Percentiles rank a stretch among this genome's conserved stretches.
These are phyloP conservation scores for Botryotinia narcissicola DNA, from an alignment of 2,329 filamentous ascomycete species.

Conservation along the genomic window DNA sequence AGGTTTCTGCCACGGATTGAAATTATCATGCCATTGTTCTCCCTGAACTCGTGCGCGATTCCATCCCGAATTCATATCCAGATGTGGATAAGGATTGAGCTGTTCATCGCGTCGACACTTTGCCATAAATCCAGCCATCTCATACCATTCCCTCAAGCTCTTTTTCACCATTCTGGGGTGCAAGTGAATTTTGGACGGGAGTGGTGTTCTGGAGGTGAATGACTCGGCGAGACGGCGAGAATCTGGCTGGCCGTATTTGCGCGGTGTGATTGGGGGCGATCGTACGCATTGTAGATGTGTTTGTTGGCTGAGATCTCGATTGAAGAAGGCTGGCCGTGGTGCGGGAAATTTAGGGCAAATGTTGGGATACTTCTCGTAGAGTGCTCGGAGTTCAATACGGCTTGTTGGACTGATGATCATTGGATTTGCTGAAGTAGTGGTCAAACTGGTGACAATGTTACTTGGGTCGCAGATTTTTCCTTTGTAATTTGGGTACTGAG, in stretches of 20 bases:
- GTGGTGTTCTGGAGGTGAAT: conserved; percentile 6
- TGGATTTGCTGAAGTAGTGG: neutral
- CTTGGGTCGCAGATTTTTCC: neutral
- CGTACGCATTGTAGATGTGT: neutral
- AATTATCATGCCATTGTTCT: conserved; percentile 1
- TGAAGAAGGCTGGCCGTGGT: neutral
- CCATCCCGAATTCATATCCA: conserved; percentile 15
- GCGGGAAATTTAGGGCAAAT: conserved; percentile 5
- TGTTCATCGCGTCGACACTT: neutral
- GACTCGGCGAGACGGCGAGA: conserved; percentile 8
- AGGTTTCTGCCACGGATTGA: neutral
- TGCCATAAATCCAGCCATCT: neutral
- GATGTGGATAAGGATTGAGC: conserved; percentile 1
- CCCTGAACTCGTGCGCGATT: conserved; percentile 6
- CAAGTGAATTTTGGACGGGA: neutral
- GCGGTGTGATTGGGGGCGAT: neutral
- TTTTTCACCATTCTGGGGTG: neutral
- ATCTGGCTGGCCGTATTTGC: conserved; percentile 4
- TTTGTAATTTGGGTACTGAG: neutral
- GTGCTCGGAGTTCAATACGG: neutral
- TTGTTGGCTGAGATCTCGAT: neutral
- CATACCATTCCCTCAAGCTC: conserved; percentile 6
- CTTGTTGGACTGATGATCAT: neutral
- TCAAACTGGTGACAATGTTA: too few species aligned
- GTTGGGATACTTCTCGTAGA: conserved; percentile 5